Evolutionary conservation across 306 rosid genomes (phyloP).

Genomic region (Morella rubra): DNA sequence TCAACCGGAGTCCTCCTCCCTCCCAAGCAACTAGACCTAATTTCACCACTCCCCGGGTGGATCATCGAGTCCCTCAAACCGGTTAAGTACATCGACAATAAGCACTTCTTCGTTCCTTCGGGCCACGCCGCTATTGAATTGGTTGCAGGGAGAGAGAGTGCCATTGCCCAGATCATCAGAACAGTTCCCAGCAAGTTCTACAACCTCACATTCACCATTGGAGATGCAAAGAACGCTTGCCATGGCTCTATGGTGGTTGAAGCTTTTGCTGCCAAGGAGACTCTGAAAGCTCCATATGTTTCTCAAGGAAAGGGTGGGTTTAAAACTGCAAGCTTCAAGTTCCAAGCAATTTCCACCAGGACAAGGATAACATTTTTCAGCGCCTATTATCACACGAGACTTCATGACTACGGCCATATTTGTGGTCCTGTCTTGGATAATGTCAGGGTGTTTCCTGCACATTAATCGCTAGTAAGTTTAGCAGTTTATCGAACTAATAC

Average conservation of each 20-base stretch:
- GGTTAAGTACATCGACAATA: slow-evolving; percentile 43
- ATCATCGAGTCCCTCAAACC: slow-evolving; percentile 57
- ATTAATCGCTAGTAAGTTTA: neutral
- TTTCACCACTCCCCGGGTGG: slow-evolving; percentile 61
- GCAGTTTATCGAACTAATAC: neutral
- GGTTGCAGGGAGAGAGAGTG: slow-evolving; percentile 50
- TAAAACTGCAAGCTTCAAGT: slow-evolving; percentile 40
- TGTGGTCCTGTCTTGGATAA: slow-evolving; percentile 61
- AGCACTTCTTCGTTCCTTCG: slow-evolving; percentile 50
- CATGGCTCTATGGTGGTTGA: slow-evolving; percentile 50
- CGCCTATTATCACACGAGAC: slow-evolving; percentile 45
- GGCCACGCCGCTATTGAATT: slow-evolving; percentile 48
- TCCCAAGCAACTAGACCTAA: slow-evolving; percentile 34
- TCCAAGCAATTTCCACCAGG: slow-evolving; percentile 31
- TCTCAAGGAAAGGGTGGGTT: slow-evolving; percentile 49
- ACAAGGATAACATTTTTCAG: slow-evolving; percentile 51
- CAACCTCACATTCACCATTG: slow-evolving; percentile 48
- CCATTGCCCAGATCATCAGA: slow-evolving; percentile 53
- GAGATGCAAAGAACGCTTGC: slow-evolving; percentile 59
- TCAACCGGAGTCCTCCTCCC: slow-evolving; percentile 52
- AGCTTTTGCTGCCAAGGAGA: slow-evolving; percentile 49
- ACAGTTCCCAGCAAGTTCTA: slow-evolving; percentile 42
- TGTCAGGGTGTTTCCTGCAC: slow-evolving; percentile 40
- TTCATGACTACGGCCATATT: slow-evolving; percentile 40
- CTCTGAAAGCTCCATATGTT: slow-evolving; percentile 33